phyloP scores from a whole-genome alignment of 176 grass and related monocot genomes.

The Aegilops bicornis region DNA sequence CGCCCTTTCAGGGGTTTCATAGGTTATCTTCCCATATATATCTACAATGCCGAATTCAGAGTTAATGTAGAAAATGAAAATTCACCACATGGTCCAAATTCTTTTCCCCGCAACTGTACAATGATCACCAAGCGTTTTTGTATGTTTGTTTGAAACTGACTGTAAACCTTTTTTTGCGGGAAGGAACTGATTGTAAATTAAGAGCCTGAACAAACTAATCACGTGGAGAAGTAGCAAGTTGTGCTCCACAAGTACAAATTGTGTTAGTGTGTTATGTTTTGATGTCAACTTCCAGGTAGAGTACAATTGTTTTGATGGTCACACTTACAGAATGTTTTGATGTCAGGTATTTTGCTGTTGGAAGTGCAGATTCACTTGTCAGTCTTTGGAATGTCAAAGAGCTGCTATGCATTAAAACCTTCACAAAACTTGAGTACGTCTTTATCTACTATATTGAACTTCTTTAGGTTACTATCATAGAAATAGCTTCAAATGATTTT shows the following conservation, averaged over 20 bases:
- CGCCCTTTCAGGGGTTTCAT: background rate
- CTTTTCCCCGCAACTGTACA: background rate
- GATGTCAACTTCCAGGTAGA: background rate
- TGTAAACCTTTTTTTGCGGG: too few relatives aligned
- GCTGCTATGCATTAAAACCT: slow-evolving; percentile 89
- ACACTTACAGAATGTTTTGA: slow-evolving; percentile 34
- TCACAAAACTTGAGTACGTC: slow-evolving; percentile 96
- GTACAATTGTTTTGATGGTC: slow-evolving; percentile 25
- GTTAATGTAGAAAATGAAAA: slow-evolving; percentile 10
- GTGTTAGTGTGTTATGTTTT: slow-evolving; percentile 20
- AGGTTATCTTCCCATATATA: background rate
- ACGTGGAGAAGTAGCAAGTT: slow-evolving; percentile 11
- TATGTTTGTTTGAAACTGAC: background rate
- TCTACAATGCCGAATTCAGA: slow-evolving; percentile 8
- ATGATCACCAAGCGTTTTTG: background rate
- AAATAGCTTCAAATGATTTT: background rate
- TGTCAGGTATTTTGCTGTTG: slow-evolving; percentile 94
- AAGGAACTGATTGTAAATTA: slow-evolving; percentile 1
- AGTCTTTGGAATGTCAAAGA: slow-evolving; percentile 97
- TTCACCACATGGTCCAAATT: background rate
- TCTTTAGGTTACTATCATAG: background rate
- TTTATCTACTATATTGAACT: background rate
- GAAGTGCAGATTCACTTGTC: slow-evolving; percentile 99
- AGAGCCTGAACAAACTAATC: slow-evolving; percentile 9
- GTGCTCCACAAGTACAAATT: slow-evolving; percentile 11